phyloP scores from a whole-genome alignment of 2,329 filamentous ascomycete genomes.

The Aspergillus neotritici region DNA sequence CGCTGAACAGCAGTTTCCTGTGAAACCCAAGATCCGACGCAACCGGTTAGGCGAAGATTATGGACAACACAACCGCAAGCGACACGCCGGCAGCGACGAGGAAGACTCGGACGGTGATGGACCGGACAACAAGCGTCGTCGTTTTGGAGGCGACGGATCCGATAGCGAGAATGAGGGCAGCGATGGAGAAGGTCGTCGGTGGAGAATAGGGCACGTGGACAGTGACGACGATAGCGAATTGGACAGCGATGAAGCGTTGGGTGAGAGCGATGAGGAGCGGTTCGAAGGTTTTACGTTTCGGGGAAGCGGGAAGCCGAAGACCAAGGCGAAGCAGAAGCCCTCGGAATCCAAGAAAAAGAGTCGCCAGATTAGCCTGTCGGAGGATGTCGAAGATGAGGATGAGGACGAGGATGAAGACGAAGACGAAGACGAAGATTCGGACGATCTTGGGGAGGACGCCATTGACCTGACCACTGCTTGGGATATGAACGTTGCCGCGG shows the following conservation, averaged over 20 bases:
- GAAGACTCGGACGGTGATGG: constrained; percentile 32
- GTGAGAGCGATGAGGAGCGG: constrained; percentile 77
- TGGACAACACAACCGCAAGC: constrained; percentile 40
- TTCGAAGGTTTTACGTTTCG: constrained; percentile 72
- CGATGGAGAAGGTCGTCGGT: constrained; percentile 80
- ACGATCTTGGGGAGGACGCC: constrained; percentile 58
- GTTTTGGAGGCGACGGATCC: constrained; percentile 38
- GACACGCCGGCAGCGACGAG: constrained; percentile 33
- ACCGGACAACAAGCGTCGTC: constrained; percentile 43
- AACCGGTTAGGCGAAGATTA: constrained; percentile 56
- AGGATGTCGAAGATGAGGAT: constrained; percentile 45
- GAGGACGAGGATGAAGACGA: constrained; percentile 31
- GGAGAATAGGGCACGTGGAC: constrained; percentile 67
- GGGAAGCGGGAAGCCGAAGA: constrained; percentile 47
- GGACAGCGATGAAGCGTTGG: constrained; percentile 77
- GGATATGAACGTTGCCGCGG: constrained; percentile 46
- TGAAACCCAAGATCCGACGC: constrained; percentile 49
- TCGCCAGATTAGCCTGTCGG: constrained; percentile 45
- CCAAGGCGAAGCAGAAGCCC: constrained; percentile 31
- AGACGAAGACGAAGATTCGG: constrained; percentile 49
- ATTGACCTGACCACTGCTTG: constrained; percentile 59
- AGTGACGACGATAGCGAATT: constrained; percentile 64
- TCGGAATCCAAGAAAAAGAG: constrained; percentile 19
- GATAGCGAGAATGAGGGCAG: constrained; percentile 64
- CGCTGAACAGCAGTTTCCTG: constrained; percentile 53